phyloP scores from a whole-genome alignment of 257 asterid genomes.

The Salvia splendens region DNA sequence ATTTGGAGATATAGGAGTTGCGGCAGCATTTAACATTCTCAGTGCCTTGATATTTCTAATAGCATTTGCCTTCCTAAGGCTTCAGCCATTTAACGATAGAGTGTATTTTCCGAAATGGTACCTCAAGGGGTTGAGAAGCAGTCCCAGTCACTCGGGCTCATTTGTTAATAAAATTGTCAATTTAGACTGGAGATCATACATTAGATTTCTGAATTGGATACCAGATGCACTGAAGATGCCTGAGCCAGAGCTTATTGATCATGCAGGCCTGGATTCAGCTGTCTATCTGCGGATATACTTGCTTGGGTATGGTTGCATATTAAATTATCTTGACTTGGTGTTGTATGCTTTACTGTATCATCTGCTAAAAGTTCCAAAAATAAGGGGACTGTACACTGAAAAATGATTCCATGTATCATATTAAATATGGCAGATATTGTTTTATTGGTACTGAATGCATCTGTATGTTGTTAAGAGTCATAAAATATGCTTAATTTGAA shows the following conservation, averaged over 20 bases:
- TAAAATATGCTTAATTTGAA: not conserved
- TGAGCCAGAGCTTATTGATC: slow-evolving; percentile 88
- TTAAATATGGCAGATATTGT: not conserved
- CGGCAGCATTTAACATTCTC: slow-evolving; percentile 77
- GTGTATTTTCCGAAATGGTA: slow-evolving; percentile 98
- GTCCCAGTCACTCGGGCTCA: slow-evolving; percentile 74
- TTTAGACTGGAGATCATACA: slow-evolving; percentile 74
- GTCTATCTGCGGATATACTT: slow-evolving; percentile 87
- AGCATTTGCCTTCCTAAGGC: slow-evolving; percentile 86
- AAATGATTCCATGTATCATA: slow-evolving; percentile 12
- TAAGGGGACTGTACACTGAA: not conserved
- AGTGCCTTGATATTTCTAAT: slow-evolving; percentile 76
- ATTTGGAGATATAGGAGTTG: slow-evolving; percentile 69
- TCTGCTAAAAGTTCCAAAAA: not conserved
- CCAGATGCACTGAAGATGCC: slow-evolving; percentile 94
- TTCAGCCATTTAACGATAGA: slow-evolving; percentile 90
- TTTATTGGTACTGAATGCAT: slow-evolving; percentile 1
- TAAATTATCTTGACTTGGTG: slow-evolving; percentile 18
- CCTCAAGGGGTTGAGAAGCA: slow-evolving; percentile 77
- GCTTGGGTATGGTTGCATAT: slow-evolving; percentile 63
- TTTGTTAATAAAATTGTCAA: slow-evolving; percentile 70
- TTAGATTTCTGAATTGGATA: slow-evolving; percentile 85
- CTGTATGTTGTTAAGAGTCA: slow-evolving; percentile 3
- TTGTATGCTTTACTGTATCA: not conserved
- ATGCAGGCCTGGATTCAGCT: slow-evolving; percentile 94